These are phyloP conservation scores for Apiotrichum akiyoshidainum DNA, from an alignment of 1,284 basidiomycete species.

Conservation along the genomic window DNA sequence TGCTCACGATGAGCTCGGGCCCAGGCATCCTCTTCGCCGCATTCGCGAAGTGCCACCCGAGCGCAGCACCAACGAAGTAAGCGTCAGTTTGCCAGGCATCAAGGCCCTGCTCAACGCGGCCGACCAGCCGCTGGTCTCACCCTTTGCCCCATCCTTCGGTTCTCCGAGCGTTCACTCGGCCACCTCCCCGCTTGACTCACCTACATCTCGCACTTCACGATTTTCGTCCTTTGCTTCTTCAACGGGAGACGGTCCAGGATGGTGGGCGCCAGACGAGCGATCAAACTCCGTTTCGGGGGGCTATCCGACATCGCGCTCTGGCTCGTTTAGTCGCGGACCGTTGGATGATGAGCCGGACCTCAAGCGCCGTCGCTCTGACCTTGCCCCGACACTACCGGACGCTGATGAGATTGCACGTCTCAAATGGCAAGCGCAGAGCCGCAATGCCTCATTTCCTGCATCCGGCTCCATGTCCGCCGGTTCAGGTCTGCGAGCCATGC, in stretches of 20 bases:
- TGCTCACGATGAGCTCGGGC: conserved; percentile 38
- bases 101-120: conserved; percentile 26
- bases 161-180: conserved; percentile 33
- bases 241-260: conserved; percentile 25
- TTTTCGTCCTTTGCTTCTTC: conserved; percentile 41
- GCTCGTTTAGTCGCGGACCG: conserved; percentile 10
- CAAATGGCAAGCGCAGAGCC: conserved; percentile 42
- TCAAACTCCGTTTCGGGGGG: conserved; percentile 9
- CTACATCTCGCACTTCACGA: conserved; percentile 38
- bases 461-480: conserved; percentile 16
- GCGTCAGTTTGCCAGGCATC: conserved; percentile 37
- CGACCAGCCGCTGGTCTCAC: conserved; percentile 23
- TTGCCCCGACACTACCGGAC: conserved; percentile 30
- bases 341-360: conserved; percentile 33
- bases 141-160: conserved; percentile 19
- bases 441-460: conserved; percentile 43
- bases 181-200: conserved; percentile 38
- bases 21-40: conserved; percentile 38
- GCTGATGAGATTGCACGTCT: conserved; percentile 42
- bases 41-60: conserved; percentile 31
- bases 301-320: conserved; percentile 6
- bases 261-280: conserved; percentile 45
- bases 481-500: conserved; percentile 21
- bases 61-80: conserved; percentile 8
- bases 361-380: conserved; percentile 44